These are phyloP conservation scores for Suillus ampliporus DNA, from an alignment of 768 basidiomycete genomes.

Conservation along the genomic window DNA sequence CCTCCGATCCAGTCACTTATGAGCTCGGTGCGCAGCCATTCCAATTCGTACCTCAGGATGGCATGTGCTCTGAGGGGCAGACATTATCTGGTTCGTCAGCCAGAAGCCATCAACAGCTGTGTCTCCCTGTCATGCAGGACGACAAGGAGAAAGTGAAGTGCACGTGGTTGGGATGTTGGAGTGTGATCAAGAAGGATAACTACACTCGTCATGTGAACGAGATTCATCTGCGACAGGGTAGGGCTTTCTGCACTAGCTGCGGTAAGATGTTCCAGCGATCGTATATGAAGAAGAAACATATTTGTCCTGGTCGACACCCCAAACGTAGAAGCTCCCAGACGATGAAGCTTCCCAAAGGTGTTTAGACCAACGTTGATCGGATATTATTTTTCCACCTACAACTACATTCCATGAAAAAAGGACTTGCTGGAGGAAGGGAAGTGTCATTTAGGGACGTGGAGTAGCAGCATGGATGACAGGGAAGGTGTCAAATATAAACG, in stretches of 20 bases:
- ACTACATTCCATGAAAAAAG: not conserved
- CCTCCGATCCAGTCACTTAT: not conserved
- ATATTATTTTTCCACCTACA: not conserved
- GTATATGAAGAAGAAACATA: not conserved
- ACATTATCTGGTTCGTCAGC: not conserved
- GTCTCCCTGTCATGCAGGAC: not conserved
- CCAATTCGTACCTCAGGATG: not conserved
- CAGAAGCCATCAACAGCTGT: not conserved
- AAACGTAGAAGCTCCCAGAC: not conserved
- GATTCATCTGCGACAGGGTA: not conserved
- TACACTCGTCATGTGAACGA: constrained; percentile 2
- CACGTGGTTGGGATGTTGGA: not conserved
- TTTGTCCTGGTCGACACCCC: not conserved
- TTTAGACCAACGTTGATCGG: not conserved
- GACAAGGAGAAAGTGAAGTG: not conserved
- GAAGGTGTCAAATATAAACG: constrained; percentile 83
- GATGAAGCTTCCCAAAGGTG: not conserved
- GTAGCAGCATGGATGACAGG: constrained; percentile 82
- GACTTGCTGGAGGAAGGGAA: constrained; percentile 32
- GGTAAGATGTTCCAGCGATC: not conserved
- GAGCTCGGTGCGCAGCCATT: not conserved
- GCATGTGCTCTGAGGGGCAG: not conserved
- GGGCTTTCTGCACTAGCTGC: not conserved
- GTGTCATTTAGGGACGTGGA: constrained; percentile 65
- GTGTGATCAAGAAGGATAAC: not conserved